Evolutionary conservation across 306 rosid species (phyloP), one percentile per base, ranked within the genome.

Genomic region (Ammopiptanthus mongolicus): DNA sequence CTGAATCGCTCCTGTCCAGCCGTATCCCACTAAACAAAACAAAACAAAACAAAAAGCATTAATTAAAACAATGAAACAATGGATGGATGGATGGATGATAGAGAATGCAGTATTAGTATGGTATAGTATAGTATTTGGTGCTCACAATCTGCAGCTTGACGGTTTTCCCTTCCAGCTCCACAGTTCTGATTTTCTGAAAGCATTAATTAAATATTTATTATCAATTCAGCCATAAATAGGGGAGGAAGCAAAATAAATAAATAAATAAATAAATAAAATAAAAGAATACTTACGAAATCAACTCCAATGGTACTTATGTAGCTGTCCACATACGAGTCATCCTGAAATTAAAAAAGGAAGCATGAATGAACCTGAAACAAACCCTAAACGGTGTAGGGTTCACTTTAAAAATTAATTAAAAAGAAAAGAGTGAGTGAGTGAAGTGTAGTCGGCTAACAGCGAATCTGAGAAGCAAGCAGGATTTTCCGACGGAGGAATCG

Each of bases 1-100:
- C 98, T 86, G 89, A 95, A 95, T 48, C 98, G 91, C 87, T 95
- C 98, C 87, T 95, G 98, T 62, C 98, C 98, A 46, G 98, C 98
- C 8, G 98, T 95, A 59, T 95, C 98, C 98, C 98, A 95, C 97
- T 95, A 55, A 25, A 82, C 21, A 14, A 5, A 29, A 64, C 0
- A n/a, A 46, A 33, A 6, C 39, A 34, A 33, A 29, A 34, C 12
- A 33, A 8, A 34, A 5, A 5, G 8, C 1, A 34, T 25, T 25
- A 25, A 25, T 1, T 25, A 25, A 25, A 25, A 25, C 28, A 25
- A 25, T 25, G 1, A 25, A n/a, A 17, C 7, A 42, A 25, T 6
- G 74, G n/a, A 68, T 3, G 8, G 1, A 58, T 15, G 1, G 34
- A 7, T 22, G 3, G 69, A 39, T 37, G 8, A 37, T 31, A 25